These are phyloP conservation scores for Puccinia hordei DNA, from an alignment of 1,284 basidiomycete genomes.

Conservation along the genomic window DNA sequence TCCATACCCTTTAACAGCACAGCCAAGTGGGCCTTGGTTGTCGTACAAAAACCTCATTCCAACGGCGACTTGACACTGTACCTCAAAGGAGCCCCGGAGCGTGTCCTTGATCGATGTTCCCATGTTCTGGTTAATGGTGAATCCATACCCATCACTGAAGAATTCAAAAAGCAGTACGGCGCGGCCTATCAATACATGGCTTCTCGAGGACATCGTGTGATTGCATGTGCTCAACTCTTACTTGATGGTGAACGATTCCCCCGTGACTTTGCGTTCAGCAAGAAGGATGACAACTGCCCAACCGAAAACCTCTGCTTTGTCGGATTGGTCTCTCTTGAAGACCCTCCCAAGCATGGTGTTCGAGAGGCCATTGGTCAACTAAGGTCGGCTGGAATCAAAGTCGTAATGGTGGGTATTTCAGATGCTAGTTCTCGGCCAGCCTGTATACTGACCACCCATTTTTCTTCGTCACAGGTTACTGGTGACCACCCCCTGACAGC, in stretches of 20 bases:
- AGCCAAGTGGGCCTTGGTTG: constrained; percentile 72
- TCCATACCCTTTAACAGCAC: constrained; percentile 73
- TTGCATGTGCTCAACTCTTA: constrained; percentile 68
- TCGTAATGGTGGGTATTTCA: constrained; percentile 70
- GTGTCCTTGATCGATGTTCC: constrained; percentile 68
- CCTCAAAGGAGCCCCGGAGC: constrained; percentile 69
- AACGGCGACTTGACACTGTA: constrained; percentile 38
- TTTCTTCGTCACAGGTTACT: constrained; percentile 24
- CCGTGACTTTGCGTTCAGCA: constrained; percentile 64
- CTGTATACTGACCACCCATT: background rate
- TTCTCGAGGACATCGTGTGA: constrained; percentile 70
- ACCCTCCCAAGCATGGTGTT: constrained; percentile 71
- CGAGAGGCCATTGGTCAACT: constrained; percentile 71
- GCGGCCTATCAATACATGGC: constrained; percentile 73
- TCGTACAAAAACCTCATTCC: constrained; percentile 62
- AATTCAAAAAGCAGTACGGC: constrained; percentile 66
- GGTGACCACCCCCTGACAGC: constrained; percentile 69
- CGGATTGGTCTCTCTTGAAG: constrained; percentile 69
- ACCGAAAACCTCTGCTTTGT: constrained; percentile 67
- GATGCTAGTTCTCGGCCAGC: background rate
- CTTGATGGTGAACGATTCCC: constrained; percentile 65
- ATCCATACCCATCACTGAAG: constrained; percentile 64
- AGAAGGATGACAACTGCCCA: constrained; percentile 66
- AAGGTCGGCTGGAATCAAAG: constrained; percentile 70
- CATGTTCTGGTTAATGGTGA: constrained; percentile 66